Conservation (phyloP, 257 asterid species). For the Nemophila menziesii region DNA sequence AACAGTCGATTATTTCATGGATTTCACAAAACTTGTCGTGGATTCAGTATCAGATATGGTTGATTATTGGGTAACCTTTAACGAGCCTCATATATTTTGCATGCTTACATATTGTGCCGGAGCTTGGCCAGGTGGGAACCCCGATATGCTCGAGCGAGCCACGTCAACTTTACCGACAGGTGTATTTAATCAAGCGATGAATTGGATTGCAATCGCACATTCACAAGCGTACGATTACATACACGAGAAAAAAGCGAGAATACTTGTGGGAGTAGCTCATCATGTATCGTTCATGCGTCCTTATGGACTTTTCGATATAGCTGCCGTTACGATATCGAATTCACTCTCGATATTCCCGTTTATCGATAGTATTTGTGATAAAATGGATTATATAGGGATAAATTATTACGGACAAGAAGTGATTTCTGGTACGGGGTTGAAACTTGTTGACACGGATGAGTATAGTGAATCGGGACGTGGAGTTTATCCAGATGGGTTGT, state of each 20-base stretch:
- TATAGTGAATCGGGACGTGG: conserved; percentile 99
- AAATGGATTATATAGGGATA: conserved; percentile 83
- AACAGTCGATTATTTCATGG: conserved; percentile 77
- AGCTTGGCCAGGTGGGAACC: conserved; percentile 98
- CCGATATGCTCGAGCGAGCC: conserved; percentile 94
- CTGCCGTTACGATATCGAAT: conserved; percentile 65
- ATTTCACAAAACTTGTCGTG: conserved; percentile 85
- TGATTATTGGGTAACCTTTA: conserved; percentile 94
- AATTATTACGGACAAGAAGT: conserved; percentile 98
- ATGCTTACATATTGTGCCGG: conserved; percentile 97
- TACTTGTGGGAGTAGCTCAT: conserved; percentile 91
- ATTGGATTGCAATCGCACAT: conserved; percentile 78
- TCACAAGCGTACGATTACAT: conserved; percentile 77
- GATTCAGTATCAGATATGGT: conserved; percentile 66
- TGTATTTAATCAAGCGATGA: conserved; percentile 73
- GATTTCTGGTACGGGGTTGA: conserved; percentile 66
- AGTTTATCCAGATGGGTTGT: conserved; percentile 91
- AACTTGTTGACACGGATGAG: conserved; percentile 73
- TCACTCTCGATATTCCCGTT: conserved; percentile 56
- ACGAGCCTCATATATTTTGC: conserved; percentile 86
- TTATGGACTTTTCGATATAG: conserved; percentile 73
- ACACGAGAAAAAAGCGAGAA: conserved; percentile 39
- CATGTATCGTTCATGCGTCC: conserved; percentile 91
- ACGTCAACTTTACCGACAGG: conserved; percentile 90
- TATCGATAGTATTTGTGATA: conserved; percentile 61